A percentile compares a stretch with the other conserved stretches of the same genome.
phyloP scores from a whole-genome alignment of 2,329 filamentous ascomycete species.

The Tolypocladium cylindrosporum region DNA sequence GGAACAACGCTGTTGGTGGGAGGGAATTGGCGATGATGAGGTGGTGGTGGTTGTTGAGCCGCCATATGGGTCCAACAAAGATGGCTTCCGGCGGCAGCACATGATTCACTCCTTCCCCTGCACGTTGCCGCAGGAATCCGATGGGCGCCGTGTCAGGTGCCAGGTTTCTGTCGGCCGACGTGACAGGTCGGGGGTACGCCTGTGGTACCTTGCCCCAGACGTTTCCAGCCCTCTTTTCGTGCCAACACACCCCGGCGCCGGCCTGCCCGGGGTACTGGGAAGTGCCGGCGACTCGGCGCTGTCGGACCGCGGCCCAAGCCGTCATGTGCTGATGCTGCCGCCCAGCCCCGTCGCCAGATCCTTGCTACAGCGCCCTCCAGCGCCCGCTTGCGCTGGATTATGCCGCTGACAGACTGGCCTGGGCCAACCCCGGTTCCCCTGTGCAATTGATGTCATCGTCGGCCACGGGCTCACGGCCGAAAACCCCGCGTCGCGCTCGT shows the following conservation, averaged over 20 bases:
- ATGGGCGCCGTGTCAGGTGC: background rate
- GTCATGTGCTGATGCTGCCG: background rate
- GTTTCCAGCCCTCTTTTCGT: background rate
- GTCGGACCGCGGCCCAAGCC: background rate
- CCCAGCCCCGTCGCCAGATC: background rate
- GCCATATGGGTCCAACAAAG: background rate
- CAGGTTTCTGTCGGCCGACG: background rate
- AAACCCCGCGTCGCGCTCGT: background rate
- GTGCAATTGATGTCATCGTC: background rate
- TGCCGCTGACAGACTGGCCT: no score
- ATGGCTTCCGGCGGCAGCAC: background rate
- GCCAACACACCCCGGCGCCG: background rate
- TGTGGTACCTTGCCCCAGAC: background rate
- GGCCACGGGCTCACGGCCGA: background rate
- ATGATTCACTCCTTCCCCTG: background rate
- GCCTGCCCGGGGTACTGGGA: background rate
- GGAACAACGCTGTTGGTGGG: background rate
- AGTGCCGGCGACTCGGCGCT: background rate
- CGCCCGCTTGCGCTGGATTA: no score
- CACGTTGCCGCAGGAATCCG: background rate
- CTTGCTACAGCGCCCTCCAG: background rate
- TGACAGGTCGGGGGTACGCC: background rate
- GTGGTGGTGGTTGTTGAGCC: background rate
- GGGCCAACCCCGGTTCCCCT: background rate
- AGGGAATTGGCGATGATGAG: background rate